phyloP scores from a whole-genome alignment of 495 filamentous ascomycete genomes.

The Lophium mytilinum region DNA sequence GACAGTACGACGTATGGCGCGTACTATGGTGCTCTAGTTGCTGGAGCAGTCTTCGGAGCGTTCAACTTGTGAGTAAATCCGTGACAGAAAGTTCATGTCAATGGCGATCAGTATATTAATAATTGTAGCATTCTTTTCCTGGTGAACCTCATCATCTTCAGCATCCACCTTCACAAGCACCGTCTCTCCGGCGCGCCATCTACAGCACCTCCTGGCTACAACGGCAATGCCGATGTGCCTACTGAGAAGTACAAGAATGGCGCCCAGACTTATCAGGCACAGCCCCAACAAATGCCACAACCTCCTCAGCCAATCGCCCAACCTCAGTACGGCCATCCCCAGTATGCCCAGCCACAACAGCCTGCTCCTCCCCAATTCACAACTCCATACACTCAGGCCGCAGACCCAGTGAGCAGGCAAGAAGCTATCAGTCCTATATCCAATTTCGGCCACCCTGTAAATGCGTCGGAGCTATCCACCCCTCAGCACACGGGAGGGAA shows the following conservation, averaged over 20 bases:
- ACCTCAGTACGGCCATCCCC: conserved; percentile 4
- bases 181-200: background rate
- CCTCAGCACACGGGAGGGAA: background rate
- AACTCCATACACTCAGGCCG: background rate
- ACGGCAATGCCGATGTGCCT: background rate
- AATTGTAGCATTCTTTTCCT: conserved; percentile 8
- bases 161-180: conserved; percentile 11
- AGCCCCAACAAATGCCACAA: background rate
- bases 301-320: background rate
- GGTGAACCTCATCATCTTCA: conserved; percentile 2
- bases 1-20: conserved; percentile 8
- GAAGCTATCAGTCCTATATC: conserved; percentile 15
- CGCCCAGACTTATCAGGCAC: background rate
- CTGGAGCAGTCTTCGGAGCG: conserved; percentile 16
- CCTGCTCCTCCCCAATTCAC: background rate
- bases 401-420: conserved; percentile 11
- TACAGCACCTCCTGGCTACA: background rate
- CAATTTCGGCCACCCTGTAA: background rate
- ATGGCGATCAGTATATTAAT: background rate
- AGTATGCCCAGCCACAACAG: conserved; percentile 4
- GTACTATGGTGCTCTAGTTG: conserved; percentile 17
- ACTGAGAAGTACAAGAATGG: conserved; percentile 10
- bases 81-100: too few species aligned
- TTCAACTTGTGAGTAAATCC: conserved; percentile 7
- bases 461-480: background rate